Evolutionary conservation across 768 basidiomycete species (phyloP).

Genomic region (Boletus rubescentipes): DNA sequence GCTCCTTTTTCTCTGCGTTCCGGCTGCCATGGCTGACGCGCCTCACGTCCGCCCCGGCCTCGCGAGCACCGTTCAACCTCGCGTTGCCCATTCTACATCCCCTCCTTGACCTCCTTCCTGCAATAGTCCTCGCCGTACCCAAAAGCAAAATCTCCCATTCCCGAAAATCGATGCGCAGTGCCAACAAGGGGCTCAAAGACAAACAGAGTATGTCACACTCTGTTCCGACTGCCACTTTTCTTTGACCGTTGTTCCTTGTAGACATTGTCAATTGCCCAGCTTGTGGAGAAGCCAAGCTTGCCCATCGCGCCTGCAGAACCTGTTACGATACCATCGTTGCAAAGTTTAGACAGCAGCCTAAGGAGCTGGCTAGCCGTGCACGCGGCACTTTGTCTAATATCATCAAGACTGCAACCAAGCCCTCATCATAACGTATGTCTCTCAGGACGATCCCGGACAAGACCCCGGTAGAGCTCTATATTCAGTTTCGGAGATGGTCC

Average conservation of each 20-base stretch:
- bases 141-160: conserved; percentile 94
- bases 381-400: neutral
- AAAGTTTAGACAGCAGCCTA: conserved; percentile 21
- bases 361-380: conserved; percentile 2
- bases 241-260: conserved; percentile 32
- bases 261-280: conserved; percentile 91
- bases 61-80: conserved; percentile 33
- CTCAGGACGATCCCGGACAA: neutral
- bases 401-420: neutral
- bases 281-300: conserved; percentile 85
- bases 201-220: conserved; percentile 63
- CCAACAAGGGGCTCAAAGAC: conserved; percentile 94
- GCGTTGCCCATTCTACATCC: conserved; percentile 43
- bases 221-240: neutral
- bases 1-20: conserved; percentile 24
- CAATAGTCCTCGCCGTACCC: conserved; percentile 88
- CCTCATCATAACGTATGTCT: conserved; percentile 7
- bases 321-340: conserved; percentile 55
- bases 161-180: conserved; percentile 89
- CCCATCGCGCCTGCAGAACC: conserved; percentile 80
- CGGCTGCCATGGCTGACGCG: conserved; percentile 26
- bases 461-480: neutral
- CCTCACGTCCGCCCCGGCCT: conserved; percentile 16
- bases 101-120: conserved; percentile 75
- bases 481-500: neutral